Evolutionary conservation across 345 rosid genomes (phyloP), one percentile per base, ranked within the genome.

Genomic region (Luvunga scandens): DNA sequence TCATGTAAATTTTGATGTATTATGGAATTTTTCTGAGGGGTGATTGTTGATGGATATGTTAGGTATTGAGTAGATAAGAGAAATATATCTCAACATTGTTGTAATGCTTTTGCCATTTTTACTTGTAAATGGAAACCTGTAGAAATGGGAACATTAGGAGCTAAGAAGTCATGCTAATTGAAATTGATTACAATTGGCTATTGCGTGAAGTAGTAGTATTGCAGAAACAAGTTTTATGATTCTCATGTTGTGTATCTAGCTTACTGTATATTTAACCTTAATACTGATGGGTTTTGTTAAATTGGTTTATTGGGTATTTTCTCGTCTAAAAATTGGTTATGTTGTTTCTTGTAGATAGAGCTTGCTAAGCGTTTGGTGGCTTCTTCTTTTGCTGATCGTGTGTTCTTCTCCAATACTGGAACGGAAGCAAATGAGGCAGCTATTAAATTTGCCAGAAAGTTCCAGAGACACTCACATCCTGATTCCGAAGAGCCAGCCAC

Each of bases 371-470:
- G 88, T 30, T 86, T 94, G 4, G 98, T 96, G 81, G 91, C 84
- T 10, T 77, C 68, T 57, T 94, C 97, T 16, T 96, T 94, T 27
- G 98, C 99, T 7, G 96, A 92, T 80, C 87, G 94, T 18, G 95
- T 92, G 24, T 96, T 94, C 81, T 96, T 94, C 80, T 65, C 93
- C 10, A 96, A 94, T 82, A 90, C 98, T 65, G 99, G 99, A 72
- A 88, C 98, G 0, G 99, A 96, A 86, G 97, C 99, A 73, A 96
- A 96, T 80, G 97, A 96, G 85, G 98, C 98, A 27, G 98, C 99
- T 19, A 92, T 96, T 64, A 96, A 96, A 84, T 96, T 96, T 77
- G 88, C 97, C 3, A 85, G 97, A 80, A 96, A 96, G 80, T 94
- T 89, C 56, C 97, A 96, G 85, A 88, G 97, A 78, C 82, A 83